Conservation (phyloP, 2,329 filamentous ascomycete species). For the Pseudocercospora musae region DNA sequence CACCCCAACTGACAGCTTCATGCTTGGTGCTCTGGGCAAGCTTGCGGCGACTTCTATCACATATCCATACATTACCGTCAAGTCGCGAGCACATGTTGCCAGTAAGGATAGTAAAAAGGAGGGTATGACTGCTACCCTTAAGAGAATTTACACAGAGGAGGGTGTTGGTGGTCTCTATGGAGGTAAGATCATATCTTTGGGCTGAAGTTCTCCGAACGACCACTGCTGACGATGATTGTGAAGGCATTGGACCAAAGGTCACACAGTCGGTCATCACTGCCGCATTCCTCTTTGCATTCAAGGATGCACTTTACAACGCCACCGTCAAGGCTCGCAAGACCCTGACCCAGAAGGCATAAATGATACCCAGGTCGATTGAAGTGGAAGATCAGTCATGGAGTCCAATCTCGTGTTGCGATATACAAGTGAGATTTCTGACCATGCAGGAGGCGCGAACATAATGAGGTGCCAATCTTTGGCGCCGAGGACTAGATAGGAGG, state of each 20-base stretch:
- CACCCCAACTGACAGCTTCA: slow-evolving; percentile 82
- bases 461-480: not conserved
- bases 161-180: slow-evolving; percentile 92
- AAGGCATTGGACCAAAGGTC: slow-evolving; percentile 93
- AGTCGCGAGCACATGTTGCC: slow-evolving; percentile 95
- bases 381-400: not conserved
- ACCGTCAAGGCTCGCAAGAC: slow-evolving; percentile 61
- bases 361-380: not conserved
- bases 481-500: not conserved
- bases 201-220: not conserved
- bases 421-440: not conserved
- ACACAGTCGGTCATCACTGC: slow-evolving; percentile 96
- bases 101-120: slow-evolving; percentile 72
- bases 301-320: slow-evolving; percentile 89
- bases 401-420: not conserved
- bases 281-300: slow-evolving; percentile 95
- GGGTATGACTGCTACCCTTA: slow-evolving; percentile 74
- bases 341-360: slow-evolving; percentile 22
- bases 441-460: not conserved
- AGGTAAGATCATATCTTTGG: slow-evolving; percentile 53
- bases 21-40: slow-evolving; percentile 90
- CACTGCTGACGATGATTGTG: slow-evolving; percentile 7
- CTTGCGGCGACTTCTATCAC: slow-evolving; percentile 89
- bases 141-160: slow-evolving; percentile 78
- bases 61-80: slow-evolving; percentile 98